Conservation (phyloP, 2,329 filamentous ascomycete species). For the Colletotrichum orchidophilum region DNA sequence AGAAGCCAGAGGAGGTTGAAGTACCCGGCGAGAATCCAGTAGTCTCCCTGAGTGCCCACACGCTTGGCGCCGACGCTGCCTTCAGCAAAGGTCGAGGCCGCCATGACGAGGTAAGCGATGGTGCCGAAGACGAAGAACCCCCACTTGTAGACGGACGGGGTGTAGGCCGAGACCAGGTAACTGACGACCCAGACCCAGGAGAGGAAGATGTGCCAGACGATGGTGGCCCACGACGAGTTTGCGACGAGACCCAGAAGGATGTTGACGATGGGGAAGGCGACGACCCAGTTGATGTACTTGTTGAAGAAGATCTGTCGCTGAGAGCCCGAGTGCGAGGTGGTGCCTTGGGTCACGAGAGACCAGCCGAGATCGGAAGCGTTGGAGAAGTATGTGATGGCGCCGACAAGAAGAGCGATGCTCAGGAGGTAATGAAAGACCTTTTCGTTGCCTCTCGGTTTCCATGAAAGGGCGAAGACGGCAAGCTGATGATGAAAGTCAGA, state of each 20-base stretch:
- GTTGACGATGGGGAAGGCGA: constrained; percentile 56
- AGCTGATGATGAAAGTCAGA: constrained; percentile 43
- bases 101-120: constrained; percentile 56
- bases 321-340: constrained; percentile 42
- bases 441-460: constrained; percentile 56
- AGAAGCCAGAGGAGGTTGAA: constrained; percentile 62
- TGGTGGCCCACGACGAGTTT: constrained; percentile 65
- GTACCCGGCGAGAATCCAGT: constrained; percentile 56
- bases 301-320: constrained; percentile 63
- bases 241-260: constrained; percentile 60
- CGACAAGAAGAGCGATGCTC: constrained; percentile 57
- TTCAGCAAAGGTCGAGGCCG: constrained; percentile 52
- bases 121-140: constrained; percentile 65
- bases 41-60: constrained; percentile 54
- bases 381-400: constrained; percentile 60
- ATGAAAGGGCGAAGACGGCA: constrained; percentile 49
- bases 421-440: constrained; percentile 67
- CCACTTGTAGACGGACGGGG: constrained; percentile 63
- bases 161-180: constrained; percentile 60
- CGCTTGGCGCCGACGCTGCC: constrained; percentile 50
- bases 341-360: constrained; percentile 47
- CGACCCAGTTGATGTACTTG: constrained; percentile 65
- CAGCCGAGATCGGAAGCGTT: constrained; percentile 62
- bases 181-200: constrained; percentile 61
- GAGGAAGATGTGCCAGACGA: constrained; percentile 59